These are phyloP conservation scores for Trametes pubescens DNA, from an alignment of 1,284 basidiomycete genomes.

Conservation along the genomic window DNA sequence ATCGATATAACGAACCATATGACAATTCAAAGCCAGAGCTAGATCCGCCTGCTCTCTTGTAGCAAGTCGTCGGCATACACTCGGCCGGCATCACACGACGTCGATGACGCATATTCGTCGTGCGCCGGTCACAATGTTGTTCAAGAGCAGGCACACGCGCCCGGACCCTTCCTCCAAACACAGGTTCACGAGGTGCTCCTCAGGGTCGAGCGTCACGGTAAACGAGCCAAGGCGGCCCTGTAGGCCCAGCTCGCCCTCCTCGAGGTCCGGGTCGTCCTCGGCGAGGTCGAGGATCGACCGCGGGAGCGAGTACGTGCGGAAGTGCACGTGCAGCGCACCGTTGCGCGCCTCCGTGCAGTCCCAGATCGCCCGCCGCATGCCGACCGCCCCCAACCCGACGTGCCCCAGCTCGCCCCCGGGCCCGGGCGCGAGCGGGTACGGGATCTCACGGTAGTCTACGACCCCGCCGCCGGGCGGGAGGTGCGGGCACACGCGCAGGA, in stretches of 20 bases:
- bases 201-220: slow-evolving; percentile 27
- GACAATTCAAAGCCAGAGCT: not conserved
- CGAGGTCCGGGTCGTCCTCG: slow-evolving; percentile 24
- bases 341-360: slow-evolving; percentile 33
- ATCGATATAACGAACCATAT: not conserved
- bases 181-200: slow-evolving; percentile 32
- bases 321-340: slow-evolving; percentile 29
- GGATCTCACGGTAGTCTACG: slow-evolving; percentile 29
- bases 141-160: slow-evolving; percentile 31
- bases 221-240: slow-evolving; percentile 28
- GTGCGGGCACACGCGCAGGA: slow-evolving; percentile 17
- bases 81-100: slow-evolving; percentile 15
- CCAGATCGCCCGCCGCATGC: slow-evolving; percentile 32
- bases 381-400: slow-evolving; percentile 30
- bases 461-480: not conserved
- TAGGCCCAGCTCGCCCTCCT: slow-evolving; percentile 17
- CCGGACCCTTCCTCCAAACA: slow-evolving; percentile 31
- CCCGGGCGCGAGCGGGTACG: slow-evolving; percentile 27
- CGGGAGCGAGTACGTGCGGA: slow-evolving; percentile 33
- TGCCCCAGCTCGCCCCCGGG: slow-evolving; percentile 21
- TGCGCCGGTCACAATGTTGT: slow-evolving; percentile 29
- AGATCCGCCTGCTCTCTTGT: not conserved
- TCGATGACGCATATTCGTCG: slow-evolving; percentile 32
- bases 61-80: slow-evolving; percentile 1
- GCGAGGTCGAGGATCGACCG: slow-evolving; percentile 26